These are phyloP conservation scores for Kodamaea fungicola DNA, from an alignment of 1,139 yeast genomes.

Conservation along the genomic window DNA sequence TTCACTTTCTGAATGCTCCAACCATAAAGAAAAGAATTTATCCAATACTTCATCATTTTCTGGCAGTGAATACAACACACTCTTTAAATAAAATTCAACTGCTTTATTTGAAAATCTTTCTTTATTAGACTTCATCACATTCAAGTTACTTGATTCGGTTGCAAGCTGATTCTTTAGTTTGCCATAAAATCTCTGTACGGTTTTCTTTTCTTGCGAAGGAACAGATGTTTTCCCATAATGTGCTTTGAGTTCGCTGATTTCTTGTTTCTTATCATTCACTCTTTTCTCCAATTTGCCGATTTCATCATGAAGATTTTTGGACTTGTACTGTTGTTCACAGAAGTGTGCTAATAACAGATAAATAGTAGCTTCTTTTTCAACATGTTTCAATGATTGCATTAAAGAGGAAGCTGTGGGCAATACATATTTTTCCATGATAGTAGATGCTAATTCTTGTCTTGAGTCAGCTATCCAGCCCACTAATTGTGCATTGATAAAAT, in stretches of 20 bases:
- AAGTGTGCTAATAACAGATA: slow-evolving; percentile 67
- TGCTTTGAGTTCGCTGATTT: slow-evolving; percentile 45
- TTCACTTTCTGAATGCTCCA: slow-evolving; percentile 52
- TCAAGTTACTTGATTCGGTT: slow-evolving; percentile 49
- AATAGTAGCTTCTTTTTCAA: slow-evolving; percentile 35
- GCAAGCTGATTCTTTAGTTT: slow-evolving; percentile 46
- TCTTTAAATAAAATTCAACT: slow-evolving; percentile 55
- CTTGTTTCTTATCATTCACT: slow-evolving; percentile 37
- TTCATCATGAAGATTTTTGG: slow-evolving; percentile 41
- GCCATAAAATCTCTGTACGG: slow-evolving; percentile 49
- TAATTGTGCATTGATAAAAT: slow-evolving; percentile 46
- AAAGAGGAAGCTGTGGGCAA: slow-evolving; percentile 31
- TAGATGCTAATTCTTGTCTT: slow-evolving; percentile 60
- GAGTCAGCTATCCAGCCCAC: slow-evolving; percentile 73
- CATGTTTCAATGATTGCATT: slow-evolving; percentile 8
- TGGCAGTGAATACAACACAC: slow-evolving; percentile 35
- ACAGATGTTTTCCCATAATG: slow-evolving; percentile 39
- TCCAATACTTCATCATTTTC: slow-evolving; percentile 63
- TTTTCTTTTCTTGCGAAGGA: slow-evolving; percentile 42
- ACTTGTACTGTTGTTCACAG: slow-evolving; percentile 65
- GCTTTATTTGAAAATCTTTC: slow-evolving; percentile 52
- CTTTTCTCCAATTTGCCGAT: slow-evolving; percentile 40
- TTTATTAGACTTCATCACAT: slow-evolving; percentile 32
- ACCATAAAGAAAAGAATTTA: slow-evolving; percentile 83
- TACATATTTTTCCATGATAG: slow-evolving; percentile 56